A percentile compares a stretch with the other conserved stretches of the same genome.
These are phyloP conservation scores for Talaromyces sp. DNA, from an alignment of 2,329 filamentous ascomycete species.

Conservation along the genomic window DNA sequence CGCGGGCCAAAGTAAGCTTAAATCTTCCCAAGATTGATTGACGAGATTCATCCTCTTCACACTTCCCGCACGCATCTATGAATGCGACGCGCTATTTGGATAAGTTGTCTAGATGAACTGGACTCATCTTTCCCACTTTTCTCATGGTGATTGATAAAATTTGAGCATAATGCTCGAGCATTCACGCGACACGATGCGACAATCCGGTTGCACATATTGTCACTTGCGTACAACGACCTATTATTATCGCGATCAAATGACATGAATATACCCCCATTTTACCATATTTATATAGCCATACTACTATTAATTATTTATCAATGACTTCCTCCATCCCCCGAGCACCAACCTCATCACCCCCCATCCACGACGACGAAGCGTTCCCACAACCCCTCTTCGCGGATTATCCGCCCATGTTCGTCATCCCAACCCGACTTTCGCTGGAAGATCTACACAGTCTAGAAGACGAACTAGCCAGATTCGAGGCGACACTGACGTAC, in stretches of 20 bases:
- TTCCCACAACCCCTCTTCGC: constrained; percentile 29
- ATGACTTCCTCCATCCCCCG: constrained; percentile 11
- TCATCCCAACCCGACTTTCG: constrained; percentile 69
- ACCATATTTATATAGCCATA: background rate
- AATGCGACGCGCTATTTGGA: background rate
- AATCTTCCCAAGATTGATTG: background rate
- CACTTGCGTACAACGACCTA: background rate
- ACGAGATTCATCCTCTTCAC: background rate
- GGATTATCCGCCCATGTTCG: constrained; percentile 63
- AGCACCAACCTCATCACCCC: constrained; percentile 17
- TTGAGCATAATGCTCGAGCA: background rate
- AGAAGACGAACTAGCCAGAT: constrained; percentile 60
- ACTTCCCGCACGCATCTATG: background rate
- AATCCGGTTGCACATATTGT: background rate
- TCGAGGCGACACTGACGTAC: constrained; percentile 63
- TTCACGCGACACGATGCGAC: constrained; percentile 1
- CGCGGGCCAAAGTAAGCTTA: background rate
- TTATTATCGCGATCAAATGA: background rate
- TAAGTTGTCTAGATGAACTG: too few relatives aligned
- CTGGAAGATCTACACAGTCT: constrained; percentile 62
- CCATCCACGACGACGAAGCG: background rate
- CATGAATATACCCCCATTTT: background rate
- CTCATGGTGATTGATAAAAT: background rate
- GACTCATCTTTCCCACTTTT: background rate
- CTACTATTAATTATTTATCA: background rate